Base-by-base conservation (phyloP, 371 early-diverging fungal species). In the Blakeslea trispora region DNA sequence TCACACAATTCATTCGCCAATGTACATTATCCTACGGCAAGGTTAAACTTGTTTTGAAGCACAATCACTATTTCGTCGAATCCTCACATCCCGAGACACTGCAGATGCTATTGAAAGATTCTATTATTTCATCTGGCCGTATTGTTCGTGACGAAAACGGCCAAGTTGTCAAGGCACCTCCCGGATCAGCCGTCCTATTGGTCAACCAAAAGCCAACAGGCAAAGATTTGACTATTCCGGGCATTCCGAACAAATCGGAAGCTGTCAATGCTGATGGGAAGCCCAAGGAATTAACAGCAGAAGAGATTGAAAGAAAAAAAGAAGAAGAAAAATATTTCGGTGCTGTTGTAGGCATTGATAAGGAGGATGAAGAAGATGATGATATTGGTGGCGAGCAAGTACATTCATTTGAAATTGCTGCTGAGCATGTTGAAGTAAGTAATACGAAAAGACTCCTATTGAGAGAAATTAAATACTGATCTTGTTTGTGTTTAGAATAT, bases 21-120 rank as follows among this genome's bases (percentile, higher is more conserved):
- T 95, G 92, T 70, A 99, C 99, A 6, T 63, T 89, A 11, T 91
- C 93, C 0, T 99, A 95, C 52, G 99, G 99, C 43, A 99, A 99
- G 76, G 94, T 99, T 42, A 99, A 99, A 71, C 81, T 99, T 31
- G 95, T 99, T 1, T 74, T 99, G 61, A 95, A 97, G 68, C 89
- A 94, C 63, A 95, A 93, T 70, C 86, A 91, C n/a, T 97, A 94
- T 74, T 97, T 85, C 73, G 90, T 95, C 13, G 99, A 98, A 79
- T 90, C 91, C 1, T 86, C 85, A 13, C 85, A 96, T 59, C 88
- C 96, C 15, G 92, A 89, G 34, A 89, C 93, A 28, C 74, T 98
- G 35, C 90, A 93, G 61, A 86, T 75, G 58, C 72, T 99, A 19
- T 73, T 95, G 8, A 86, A 90, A 57, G 99, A 99, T 65, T 65